Percentiles rank a stretch among this genome's conserved stretches.
Conservation (phyloP, 2,329 filamentous ascomycete species). For the Cladosporium halotolerans region DNA sequence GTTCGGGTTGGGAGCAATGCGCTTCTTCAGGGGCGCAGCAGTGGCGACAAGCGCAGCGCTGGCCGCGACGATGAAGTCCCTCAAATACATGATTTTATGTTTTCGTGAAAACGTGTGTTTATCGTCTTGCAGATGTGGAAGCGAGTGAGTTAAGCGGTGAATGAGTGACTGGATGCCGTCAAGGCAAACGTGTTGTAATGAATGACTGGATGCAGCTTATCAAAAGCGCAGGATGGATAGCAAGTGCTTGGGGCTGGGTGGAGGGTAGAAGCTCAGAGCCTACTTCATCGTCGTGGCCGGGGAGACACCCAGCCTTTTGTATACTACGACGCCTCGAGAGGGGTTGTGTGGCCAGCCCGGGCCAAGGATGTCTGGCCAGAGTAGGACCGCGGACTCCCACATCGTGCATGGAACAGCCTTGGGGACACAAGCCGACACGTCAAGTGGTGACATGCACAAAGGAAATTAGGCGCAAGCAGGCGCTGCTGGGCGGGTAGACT, state of each 20-base stretch:
- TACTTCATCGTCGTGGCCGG: background rate
- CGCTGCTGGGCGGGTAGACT: background rate
- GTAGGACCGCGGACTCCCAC: background rate
- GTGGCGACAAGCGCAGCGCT: background rate
- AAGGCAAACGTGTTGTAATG: conserved; percentile 1
- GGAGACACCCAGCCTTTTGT: conserved; percentile 9
- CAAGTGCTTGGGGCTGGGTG: background rate
- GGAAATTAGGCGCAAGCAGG: background rate
- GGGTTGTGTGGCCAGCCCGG: background rate
- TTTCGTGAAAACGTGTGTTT: background rate
- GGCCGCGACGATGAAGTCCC: conserved; percentile 1
- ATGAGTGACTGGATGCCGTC: conserved; percentile 9
- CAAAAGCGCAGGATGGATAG: conserved; percentile 6
- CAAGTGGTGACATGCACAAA: background rate
- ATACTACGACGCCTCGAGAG: background rate
- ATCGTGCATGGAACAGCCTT: conserved; percentile 3
- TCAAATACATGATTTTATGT: background rate
- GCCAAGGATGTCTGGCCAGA: background rate
- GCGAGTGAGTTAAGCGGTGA: background rate
- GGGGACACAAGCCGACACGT: background rate
- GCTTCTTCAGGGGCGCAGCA: conserved; percentile 6
- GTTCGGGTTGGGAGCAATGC: conserved; percentile 11
- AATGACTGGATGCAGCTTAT: conserved; percentile 10
- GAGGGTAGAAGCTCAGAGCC: background rate
- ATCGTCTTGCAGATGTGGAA: background rate